Evolutionary conservation across 2,329 filamentous ascomycete genomes (phyloP).

Genomic region (Fusarium ambrosium): DNA sequence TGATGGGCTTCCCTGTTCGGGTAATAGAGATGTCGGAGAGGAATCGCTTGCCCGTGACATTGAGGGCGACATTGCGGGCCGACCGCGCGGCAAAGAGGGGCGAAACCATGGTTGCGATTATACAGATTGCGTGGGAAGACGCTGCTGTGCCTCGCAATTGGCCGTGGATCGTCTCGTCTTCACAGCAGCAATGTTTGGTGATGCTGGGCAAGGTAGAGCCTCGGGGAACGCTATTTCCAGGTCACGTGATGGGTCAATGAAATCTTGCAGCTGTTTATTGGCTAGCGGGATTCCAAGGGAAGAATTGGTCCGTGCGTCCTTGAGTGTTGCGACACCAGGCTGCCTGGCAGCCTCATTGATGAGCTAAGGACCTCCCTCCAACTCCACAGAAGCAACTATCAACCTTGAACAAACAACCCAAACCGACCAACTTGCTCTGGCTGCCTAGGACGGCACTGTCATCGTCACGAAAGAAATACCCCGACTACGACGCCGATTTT

Average conservation of each 20-base stretch:
- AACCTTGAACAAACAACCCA: constrained; percentile 20
- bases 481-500: not conserved
- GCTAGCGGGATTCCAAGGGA: not conserved
- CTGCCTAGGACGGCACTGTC: constrained; percentile 2
- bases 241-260: constrained; percentile 49
- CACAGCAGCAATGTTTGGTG: constrained; percentile 42
- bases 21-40: constrained; percentile 92
- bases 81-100: constrained; percentile 70
- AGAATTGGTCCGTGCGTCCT: constrained; percentile 41
- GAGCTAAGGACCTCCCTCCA: constrained; percentile 40
- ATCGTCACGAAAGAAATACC: not conserved
- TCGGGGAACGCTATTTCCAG: constrained; percentile 38
- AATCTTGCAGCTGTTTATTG: constrained; percentile 34
- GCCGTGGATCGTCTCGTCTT: constrained; percentile 43
- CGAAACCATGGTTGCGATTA: constrained; percentile 65
- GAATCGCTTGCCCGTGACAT: constrained; percentile 64
- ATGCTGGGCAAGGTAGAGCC: constrained; percentile 43
- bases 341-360: constrained; percentile 56
- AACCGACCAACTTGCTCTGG: constrained; percentile 3
- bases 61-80: constrained; percentile 61
- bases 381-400: constrained; percentile 40
- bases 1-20: constrained; percentile 94
- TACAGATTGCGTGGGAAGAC: constrained; percentile 47
- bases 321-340: constrained; percentile 53
- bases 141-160: constrained; percentile 51